Evolutionary conservation across 2,329 filamentous ascomycete genomes (phyloP), one percentile per base, ranked within the genome.

Genomic region (Orbilia ellipsospora): DNA sequence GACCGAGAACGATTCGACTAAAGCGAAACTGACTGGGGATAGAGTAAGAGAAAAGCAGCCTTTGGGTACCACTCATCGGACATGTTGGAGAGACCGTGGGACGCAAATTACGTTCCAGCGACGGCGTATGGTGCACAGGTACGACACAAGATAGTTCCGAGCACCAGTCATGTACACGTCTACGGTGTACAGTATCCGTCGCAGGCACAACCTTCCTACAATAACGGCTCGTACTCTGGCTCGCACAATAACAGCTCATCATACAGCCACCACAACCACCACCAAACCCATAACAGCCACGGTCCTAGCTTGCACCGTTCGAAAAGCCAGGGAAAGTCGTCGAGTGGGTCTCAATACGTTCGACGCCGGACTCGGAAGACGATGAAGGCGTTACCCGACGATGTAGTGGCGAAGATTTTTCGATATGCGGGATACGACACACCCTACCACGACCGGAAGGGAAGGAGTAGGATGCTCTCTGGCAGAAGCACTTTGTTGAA

Each of bases 1-100:
- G 31, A 44, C 23, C 26, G 40, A 51, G 10, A 36, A 36, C 31
- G 31, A 36, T 6, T 36, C 5, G 31, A 36, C 31, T 36, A 36
- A 36, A 36, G 3, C 31, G 31, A 36, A 45, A 51, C 60, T 56
- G 42, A 61, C 70, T 67, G 70, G 70, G 62, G 70, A 66, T 56
- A 59, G 72, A 64, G 31, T 36, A 23, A 23, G 23, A 23, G 23
- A 23, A 23, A 23, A 23, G 23, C 57, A 44, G 56, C 54, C 52
- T 64, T 68, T 75, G 64, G 70, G 64, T 68, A 20, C 23, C 66
- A 66, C 45, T 55, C 12, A 59, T 69, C 57, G 72, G 72, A 69
- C 64, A 75, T 75, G 72, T 75, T 75, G 72, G 72, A 75, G 72
- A 75, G 72, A 75, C 72, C 72, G 72, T 75, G 72, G 72, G 72